Conservation (phyloP, 1,284 basidiomycete species). For the Agaricales sp. region DNA sequence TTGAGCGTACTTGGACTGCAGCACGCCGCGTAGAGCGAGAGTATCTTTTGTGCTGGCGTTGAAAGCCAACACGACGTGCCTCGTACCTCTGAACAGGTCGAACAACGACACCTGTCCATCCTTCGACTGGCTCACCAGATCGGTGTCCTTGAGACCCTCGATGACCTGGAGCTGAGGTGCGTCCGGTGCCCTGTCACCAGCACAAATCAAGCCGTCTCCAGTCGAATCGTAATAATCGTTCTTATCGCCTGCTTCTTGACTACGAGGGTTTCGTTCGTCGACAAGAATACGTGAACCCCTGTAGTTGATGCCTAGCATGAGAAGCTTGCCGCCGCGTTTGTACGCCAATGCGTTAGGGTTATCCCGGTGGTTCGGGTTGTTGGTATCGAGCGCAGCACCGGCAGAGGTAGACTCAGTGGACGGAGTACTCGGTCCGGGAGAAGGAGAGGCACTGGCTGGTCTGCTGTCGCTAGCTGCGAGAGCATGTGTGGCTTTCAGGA, state of each 20-base stretch:
- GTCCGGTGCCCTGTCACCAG: constrained; percentile 24
- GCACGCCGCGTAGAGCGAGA: background rate
- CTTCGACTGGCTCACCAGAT: constrained; percentile 17
- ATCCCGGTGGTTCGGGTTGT: too few relatives aligned
- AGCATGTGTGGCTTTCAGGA: background rate
- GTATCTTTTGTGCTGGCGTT: background rate
- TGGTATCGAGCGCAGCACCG: too few relatives aligned
- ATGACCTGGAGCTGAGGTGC: constrained; percentile 17
- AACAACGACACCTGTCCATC: constrained; percentile 17
- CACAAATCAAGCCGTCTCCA: constrained; percentile 13
- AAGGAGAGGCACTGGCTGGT: too few relatives aligned
- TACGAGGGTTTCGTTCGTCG: constrained; percentile 21
- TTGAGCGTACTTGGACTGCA: background rate
- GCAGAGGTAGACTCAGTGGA: too few relatives aligned
- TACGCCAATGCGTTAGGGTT: too few relatives aligned
- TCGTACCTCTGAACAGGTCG: constrained; percentile 8
- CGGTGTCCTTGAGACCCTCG: background rate
- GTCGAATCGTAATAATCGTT: constrained; percentile 14
- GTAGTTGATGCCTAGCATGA: constrained; percentile 35
- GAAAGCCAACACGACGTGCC: background rate
- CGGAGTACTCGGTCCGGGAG: too few relatives aligned
- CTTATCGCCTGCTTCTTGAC: constrained; percentile 11
- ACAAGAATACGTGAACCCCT: constrained; percentile 33
- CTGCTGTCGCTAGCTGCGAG: background rate
- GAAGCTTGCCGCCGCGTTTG: constrained; percentile 13